These are phyloP conservation scores for Penicillium salamii DNA, from an alignment of 495 filamentous ascomycete genomes.

Conservation along the genomic window DNA sequence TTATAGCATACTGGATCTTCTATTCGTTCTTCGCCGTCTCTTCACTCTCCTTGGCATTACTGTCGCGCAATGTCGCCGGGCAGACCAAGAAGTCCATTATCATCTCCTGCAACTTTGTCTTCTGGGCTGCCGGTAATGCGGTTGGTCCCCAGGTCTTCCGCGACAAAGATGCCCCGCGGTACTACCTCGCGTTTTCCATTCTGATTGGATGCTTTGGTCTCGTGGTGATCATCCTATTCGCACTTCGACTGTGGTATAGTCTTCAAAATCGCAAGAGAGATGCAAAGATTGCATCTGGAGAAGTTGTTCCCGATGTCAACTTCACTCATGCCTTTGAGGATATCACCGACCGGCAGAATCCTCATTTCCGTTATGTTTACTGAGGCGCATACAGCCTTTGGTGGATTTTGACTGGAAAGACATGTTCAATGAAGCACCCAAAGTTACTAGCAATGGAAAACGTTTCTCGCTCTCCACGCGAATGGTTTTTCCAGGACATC, in stretches of 20 bases:
- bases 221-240: slow-evolving; percentile 24
- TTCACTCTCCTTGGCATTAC: slow-evolving; percentile 52
- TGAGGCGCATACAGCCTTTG: slow-evolving; percentile 5
- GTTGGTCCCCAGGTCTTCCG: slow-evolving; percentile 47
- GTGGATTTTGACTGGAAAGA: too few relatives aligned
- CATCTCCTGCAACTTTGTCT: slow-evolving; percentile 39
- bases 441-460: too few relatives aligned
- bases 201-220: slow-evolving; percentile 35
- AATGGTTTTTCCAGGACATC: too few relatives aligned
- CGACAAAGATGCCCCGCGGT: slow-evolving; percentile 29
- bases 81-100: slow-evolving; percentile 61
- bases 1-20: slow-evolving; percentile 59
- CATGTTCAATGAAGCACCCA: too few relatives aligned
- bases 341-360: slow-evolving; percentile 43
- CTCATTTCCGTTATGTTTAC: slow-evolving; percentile 44
- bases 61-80: slow-evolving; percentile 61
- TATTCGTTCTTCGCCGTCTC: slow-evolving; percentile 52
- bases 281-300: slow-evolving; percentile 21
- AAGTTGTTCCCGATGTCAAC: slow-evolving; percentile 22
- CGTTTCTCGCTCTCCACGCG: too few relatives aligned
- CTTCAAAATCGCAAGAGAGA: slow-evolving; percentile 35
- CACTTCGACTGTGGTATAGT: slow-evolving; percentile 28
- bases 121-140: slow-evolving; percentile 40
- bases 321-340: slow-evolving; percentile 41
- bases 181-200: slow-evolving; percentile 37